These are phyloP conservation scores for Diaporthe destruens DNA, from an alignment of 2,329 filamentous ascomycete species.

Conservation along the genomic window DNA sequence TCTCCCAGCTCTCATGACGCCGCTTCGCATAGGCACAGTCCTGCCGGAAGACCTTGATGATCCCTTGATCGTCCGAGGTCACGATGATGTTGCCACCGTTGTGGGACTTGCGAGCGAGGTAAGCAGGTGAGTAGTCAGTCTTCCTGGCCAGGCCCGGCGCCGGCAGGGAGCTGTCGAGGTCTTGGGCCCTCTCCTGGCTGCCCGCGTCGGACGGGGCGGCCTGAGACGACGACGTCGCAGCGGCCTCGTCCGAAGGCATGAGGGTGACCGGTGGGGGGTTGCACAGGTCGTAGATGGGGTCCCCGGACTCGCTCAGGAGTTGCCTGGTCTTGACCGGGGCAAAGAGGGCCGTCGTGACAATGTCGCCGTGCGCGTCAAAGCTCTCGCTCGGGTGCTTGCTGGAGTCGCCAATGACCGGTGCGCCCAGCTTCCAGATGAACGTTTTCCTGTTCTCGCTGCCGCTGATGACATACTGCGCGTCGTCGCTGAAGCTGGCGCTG, in stretches of 20 bases:
- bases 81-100: conserved; percentile 89
- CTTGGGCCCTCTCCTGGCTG: conserved; percentile 30
- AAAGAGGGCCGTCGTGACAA: conserved; percentile 90
- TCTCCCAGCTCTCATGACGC: conserved; percentile 81
- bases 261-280: conserved; percentile 92
- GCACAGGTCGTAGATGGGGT: conserved; percentile 96
- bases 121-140: conserved; percentile 80
- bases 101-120: conserved; percentile 81
- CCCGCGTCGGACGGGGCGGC: conserved; percentile 44
- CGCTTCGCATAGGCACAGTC: conserved; percentile 90
- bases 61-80: conserved; percentile 87
- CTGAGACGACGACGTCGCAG: conserved; percentile 51
- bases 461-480: conserved; percentile 87
- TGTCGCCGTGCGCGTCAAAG: conserved; percentile 90
- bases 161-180: conserved; percentile 39
- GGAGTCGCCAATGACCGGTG: conserved; percentile 25
- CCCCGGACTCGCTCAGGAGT: conserved; percentile 82
- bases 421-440: conserved; percentile 85
- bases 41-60: conserved; percentile 94
- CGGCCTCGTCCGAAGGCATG: conserved; percentile 76
- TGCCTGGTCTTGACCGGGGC: conserved; percentile 84
- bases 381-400: conserved; percentile 88
- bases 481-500: conserved; percentile 87
- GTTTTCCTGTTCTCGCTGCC: conserved; percentile 92
- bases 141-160: conserved; percentile 51